phyloP scores from a whole-genome alignment of 257 asterid genomes.

The Forsythia viridissima region DNA sequence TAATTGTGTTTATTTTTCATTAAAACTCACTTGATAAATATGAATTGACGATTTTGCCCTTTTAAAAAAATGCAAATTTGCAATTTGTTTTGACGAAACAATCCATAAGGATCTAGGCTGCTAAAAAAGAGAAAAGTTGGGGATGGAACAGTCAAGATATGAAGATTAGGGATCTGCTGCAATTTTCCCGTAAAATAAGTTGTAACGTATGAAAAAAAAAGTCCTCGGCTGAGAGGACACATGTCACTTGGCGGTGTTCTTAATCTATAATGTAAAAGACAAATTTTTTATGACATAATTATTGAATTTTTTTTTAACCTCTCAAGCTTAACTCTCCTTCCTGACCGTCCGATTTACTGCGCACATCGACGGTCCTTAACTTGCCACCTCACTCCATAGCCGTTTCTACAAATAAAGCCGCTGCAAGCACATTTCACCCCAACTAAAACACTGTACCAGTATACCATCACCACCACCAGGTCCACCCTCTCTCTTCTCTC shows the following conservation, averaged over 20 bases:
- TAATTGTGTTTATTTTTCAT: too few relatives aligned
- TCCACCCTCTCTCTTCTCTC: neutral
- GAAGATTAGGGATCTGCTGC: neutral
- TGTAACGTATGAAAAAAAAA: slow-evolving; percentile 10
- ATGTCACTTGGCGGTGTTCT: slow-evolving; percentile 9
- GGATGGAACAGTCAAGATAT: neutral
- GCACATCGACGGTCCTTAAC: slow-evolving; percentile 20
- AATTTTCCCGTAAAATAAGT: neutral
- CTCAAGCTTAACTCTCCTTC: slow-evolving; percentile 12
- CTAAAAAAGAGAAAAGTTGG: neutral
- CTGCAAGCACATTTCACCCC: slow-evolving; percentile 23
- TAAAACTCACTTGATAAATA: too few relatives aligned
- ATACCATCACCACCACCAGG: slow-evolving; percentile 4
- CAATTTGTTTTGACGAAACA: neutral
- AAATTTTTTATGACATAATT: slow-evolving; percentile 10
- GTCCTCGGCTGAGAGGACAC: slow-evolving; percentile 11
- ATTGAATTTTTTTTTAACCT: neutral
- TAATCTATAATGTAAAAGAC: slow-evolving; percentile 14
- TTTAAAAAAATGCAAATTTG: too few relatives aligned
- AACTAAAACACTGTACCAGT: too few relatives aligned
- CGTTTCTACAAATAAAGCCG: slow-evolving; percentile 27
- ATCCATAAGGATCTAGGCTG: neutral
- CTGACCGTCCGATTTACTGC: slow-evolving; percentile 34
- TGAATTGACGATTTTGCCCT: neutral
- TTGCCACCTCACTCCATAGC: slow-evolving; percentile 12